phyloP scores from a whole-genome alignment of 768 basidiomycete species.

The Pilatotrama ljubarskyi region DNA sequence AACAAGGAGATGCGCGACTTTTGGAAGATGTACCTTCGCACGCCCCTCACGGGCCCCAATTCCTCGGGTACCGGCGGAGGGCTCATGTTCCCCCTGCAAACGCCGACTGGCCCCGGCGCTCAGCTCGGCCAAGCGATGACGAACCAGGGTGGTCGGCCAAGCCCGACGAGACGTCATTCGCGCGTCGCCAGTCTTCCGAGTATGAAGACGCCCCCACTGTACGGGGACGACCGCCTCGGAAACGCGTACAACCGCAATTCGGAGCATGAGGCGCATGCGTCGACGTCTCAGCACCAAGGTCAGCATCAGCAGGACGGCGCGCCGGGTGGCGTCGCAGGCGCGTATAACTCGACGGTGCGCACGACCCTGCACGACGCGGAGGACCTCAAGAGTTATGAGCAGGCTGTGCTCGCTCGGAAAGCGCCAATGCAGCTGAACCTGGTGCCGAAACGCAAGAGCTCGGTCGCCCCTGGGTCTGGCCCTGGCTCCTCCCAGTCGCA shows the following conservation, averaged over 20 bases:
- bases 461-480: conserved; percentile 7
- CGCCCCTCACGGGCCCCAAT: conserved; percentile 50
- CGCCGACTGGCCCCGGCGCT: conserved; percentile 22
- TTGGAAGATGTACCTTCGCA: conserved; percentile 75
- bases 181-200: conserved; percentile 71
- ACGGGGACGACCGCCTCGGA: conserved; percentile 22
- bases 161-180: conserved; percentile 41
- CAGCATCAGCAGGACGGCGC: conserved; percentile 21
- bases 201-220: conserved; percentile 59
- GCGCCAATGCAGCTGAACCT: conserved; percentile 60
- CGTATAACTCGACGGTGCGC: conserved; percentile 28
- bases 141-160: conserved; percentile 20
- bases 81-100: conserved; percentile 21
- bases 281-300: conserved; percentile 10
- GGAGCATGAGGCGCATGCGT: conserved; percentile 10
- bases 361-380: conserved; percentile 46
- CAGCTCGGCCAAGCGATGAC: conserved; percentile 22
- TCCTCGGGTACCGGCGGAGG: conserved; percentile 7
- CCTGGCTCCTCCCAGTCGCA: conserved; percentile 18
- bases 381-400: conserved; percentile 71
- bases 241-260: conserved; percentile 9
- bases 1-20: conserved; percentile 59
- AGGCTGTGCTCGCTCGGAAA: conserved; percentile 70
- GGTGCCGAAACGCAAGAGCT: conserved; percentile 40
- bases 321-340: conserved; percentile 24